These are phyloP conservation scores for Phallus indusiatus DNA, from an alignment of 768 basidiomycete genomes.

Conservation along the genomic window DNA sequence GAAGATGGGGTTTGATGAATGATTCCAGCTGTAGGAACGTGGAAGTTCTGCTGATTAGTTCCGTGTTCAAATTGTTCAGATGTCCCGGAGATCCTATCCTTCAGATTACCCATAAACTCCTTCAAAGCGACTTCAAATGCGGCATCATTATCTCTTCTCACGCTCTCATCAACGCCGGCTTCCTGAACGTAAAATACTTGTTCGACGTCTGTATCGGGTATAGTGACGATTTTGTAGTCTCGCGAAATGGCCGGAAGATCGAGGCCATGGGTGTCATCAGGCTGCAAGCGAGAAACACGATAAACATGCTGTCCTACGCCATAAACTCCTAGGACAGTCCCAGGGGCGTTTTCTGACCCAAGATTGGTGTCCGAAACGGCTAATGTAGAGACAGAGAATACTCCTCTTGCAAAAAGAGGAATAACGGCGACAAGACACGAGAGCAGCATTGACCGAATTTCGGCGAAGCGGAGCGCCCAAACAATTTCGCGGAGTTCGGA, in stretches of 20 bases:
- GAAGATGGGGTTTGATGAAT: conserved; percentile 15
- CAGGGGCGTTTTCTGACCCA: background rate
- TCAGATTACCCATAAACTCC: conserved; percentile 1
- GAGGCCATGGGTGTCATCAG: background rate
- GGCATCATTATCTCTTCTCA: conserved; percentile 2
- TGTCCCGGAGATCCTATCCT: background rate
- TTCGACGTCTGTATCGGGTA: background rate
- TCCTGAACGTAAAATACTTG: conserved; percentile 25
- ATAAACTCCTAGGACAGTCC: background rate
- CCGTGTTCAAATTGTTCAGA: background rate
- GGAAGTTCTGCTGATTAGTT: background rate
- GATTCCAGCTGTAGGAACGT: background rate
- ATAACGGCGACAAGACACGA: background rate
- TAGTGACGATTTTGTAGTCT: background rate
- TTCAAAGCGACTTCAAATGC: conserved; percentile 6
- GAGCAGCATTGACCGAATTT: background rate
- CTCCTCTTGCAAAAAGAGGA: background rate
- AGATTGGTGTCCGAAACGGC: background rate
- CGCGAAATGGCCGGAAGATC: background rate
- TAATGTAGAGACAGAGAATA: background rate
- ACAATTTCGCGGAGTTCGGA: no score
- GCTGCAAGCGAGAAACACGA: background rate
- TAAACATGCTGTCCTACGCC: background rate
- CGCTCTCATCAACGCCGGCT: conserved; percentile 20
- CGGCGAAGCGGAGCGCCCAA: no score